A percentile compares a stretch with the other conserved stretches of the same genome.
phyloP scores from a whole-genome alignment of 805 yeast genomes.

The Nakazawaea pomicola region DNA sequence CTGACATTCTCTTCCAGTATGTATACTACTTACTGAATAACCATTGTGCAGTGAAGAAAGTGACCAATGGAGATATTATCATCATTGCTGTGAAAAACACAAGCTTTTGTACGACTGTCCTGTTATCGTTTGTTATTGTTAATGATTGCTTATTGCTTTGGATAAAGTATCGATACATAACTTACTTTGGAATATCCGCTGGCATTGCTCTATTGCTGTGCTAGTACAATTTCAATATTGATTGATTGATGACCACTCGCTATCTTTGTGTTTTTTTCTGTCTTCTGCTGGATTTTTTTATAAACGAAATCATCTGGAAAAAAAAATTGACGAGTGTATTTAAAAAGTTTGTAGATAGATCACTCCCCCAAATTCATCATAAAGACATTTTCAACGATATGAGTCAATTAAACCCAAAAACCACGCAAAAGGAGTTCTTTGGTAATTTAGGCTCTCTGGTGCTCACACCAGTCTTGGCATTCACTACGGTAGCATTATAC shows the following conservation, averaged over 20 bases:
- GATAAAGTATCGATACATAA: not conserved
- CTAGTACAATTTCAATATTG: not conserved
- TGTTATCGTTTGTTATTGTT: constrained; percentile 18
- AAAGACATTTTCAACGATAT: not conserved
- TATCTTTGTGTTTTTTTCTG: not conserved
- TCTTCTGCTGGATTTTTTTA: not conserved
- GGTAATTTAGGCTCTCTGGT: constrained; percentile 73
- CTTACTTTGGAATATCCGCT: constrained; percentile 14
- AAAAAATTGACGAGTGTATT: too few species aligned
- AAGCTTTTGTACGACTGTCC: constrained; percentile 62
- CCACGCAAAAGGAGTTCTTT: constrained; percentile 67
- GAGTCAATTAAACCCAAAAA: constrained; percentile 57
- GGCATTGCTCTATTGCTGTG: constrained; percentile 7
- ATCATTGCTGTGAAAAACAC: constrained; percentile 72
- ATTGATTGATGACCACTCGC: too few species aligned
- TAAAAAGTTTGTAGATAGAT: too few species aligned
- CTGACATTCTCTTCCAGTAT: too few species aligned
- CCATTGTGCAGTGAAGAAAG: constrained; percentile 56
- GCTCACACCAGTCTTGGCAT: constrained; percentile 65
- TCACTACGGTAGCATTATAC: constrained; percentile 52
- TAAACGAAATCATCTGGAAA: too few species aligned
- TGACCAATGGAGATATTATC: constrained; percentile 60
- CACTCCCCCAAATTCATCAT: not conserved
- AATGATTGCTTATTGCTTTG: not conserved
- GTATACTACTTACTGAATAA: constrained; percentile 21